Conservation (phyloP, 1,284 basidiomycete species). For the Leucoagaricus sp. region DNA sequence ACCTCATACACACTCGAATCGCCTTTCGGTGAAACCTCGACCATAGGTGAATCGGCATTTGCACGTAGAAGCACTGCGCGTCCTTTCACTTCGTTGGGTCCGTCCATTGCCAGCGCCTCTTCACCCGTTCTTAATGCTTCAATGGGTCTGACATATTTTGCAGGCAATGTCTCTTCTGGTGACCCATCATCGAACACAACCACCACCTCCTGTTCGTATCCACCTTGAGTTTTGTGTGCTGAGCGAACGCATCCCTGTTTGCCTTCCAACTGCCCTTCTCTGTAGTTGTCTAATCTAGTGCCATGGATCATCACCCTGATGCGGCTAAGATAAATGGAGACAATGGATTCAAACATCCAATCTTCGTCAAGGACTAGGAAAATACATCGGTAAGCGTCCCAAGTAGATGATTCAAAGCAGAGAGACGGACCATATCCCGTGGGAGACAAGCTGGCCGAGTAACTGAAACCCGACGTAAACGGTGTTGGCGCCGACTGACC, state of each 20-base stretch:
- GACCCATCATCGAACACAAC: conserved; percentile 35
- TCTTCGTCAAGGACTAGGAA: conserved; percentile 32
- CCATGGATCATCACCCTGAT: conserved; percentile 54
- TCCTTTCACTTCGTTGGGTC: conserved; percentile 14
- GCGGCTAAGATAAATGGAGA: conserved; percentile 36
- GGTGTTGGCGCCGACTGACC: conserved; percentile 12
- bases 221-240: conserved; percentile 30
- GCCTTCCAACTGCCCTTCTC: conserved; percentile 56
- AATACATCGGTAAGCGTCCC: conserved; percentile 5
- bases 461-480: conserved; percentile 11
- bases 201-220: conserved; percentile 42
- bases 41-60: conserved; percentile 14
- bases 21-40: conserved; percentile 14
- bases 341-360: conserved; percentile 50
- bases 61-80: conserved; percentile 12
- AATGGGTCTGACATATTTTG: conserved; percentile 41
- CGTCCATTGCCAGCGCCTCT: conserved; percentile 34
- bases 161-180: conserved; percentile 35
- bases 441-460: conserved; percentile 13
- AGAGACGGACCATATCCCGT: conserved; percentile 30
- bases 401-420: background rate
- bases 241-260: conserved; percentile 43
- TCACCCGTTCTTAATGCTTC: conserved; percentile 37
- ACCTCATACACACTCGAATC: conserved; percentile 16
- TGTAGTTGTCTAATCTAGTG: conserved; percentile 48